phyloP scores from a whole-genome alignment of 2,329 filamentous ascomycete species.

The Penicillium brasilianum region DNA sequence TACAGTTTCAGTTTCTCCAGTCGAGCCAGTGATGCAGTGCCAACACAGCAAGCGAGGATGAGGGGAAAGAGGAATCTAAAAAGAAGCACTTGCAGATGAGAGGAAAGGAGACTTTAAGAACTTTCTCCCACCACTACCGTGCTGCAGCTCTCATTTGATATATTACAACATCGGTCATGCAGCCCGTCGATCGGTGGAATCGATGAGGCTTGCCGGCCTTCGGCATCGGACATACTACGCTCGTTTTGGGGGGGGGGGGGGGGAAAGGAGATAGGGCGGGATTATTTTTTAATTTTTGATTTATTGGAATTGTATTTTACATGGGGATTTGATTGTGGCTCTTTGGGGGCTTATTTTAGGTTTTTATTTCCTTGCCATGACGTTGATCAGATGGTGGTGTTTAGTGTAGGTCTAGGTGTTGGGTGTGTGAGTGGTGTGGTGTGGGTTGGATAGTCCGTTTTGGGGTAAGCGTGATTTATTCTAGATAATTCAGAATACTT shows the following conservation, averaged over 20 bases:
- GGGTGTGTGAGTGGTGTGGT: background rate
- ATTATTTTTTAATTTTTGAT: background rate
- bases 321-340: too few relatives aligned
- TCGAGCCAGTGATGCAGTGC: slow-evolving; percentile 25
- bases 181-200: slow-evolving; percentile 50
- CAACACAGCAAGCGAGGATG: slow-evolving; percentile 28
- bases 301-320: background rate
- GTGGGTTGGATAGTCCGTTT: background rate
- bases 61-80: slow-evolving; percentile 6
- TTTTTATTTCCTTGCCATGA: background rate
- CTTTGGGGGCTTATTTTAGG: background rate
- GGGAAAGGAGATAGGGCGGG: too few relatives aligned
- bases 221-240: slow-evolving; percentile 33
- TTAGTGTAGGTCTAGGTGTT: background rate
- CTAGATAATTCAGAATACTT: background rate
- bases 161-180: slow-evolving; percentile 51
- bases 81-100: slow-evolving; percentile 33
- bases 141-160: slow-evolving; percentile 52
- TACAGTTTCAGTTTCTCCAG: background rate
- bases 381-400: slow-evolving; percentile 8
- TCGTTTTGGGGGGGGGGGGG: background rate
- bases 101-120: slow-evolving; percentile 43
- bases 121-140: slow-evolving; percentile 30
- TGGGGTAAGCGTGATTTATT: slow-evolving; percentile 2
- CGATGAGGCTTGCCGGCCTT: slow-evolving; percentile 43